Percentiles rank a stretch among this genome's conserved stretches.
phyloP scores from a whole-genome alignment of 2,329 filamentous ascomycete species.

The Botrytis cinerea region DNA sequence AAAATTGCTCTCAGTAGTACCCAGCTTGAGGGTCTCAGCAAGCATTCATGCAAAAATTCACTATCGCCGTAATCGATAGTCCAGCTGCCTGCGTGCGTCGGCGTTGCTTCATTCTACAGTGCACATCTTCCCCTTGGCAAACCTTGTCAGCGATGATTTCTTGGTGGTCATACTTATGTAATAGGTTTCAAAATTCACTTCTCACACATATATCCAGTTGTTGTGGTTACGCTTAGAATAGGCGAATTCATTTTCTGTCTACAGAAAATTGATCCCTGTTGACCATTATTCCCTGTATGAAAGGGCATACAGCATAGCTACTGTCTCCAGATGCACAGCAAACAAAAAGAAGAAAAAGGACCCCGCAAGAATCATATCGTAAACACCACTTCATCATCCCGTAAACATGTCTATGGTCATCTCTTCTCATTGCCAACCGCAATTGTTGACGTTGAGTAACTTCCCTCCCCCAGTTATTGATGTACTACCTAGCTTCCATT shows the following conservation, averaged over 20 bases:
- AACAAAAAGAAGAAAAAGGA: background rate
- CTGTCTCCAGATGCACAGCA: background rate
- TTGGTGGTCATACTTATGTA: background rate
- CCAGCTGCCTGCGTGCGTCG: background rate
- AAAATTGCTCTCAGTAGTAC: background rate
- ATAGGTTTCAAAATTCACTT: background rate
- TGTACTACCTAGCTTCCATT: too few species aligned
- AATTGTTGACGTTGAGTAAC: background rate
- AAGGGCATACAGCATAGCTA: too few species aligned
- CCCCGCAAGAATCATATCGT: background rate
- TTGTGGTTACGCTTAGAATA: background rate
- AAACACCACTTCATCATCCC: too few species aligned
- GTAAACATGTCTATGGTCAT: background rate
- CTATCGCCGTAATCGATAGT: background rate
- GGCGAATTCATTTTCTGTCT: background rate
- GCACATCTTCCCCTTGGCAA: background rate
- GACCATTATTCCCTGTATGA: background rate
- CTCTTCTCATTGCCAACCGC: background rate
- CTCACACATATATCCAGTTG: background rate
- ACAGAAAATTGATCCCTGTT: too few species aligned
- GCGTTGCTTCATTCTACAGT: background rate
- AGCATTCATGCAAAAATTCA: background rate
- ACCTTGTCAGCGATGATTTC: background rate
- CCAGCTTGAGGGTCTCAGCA: background rate
- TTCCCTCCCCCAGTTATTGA: too few species aligned